phyloP scores from a whole-genome alignment of 345 rosid species.

The Xanthoceras sorbifolium region DNA sequence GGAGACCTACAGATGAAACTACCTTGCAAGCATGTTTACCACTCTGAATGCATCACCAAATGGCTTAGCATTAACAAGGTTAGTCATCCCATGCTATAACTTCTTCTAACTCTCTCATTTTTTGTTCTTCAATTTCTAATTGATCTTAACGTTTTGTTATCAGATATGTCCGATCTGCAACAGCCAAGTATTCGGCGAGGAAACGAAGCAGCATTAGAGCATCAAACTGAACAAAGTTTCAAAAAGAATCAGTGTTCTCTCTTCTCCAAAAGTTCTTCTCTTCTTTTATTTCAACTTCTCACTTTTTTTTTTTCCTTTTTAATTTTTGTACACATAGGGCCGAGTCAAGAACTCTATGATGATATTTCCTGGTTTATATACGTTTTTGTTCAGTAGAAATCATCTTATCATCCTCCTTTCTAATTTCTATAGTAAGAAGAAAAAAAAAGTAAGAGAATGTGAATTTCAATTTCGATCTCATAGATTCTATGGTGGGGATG shows the following conservation, averaged over 20 bases:
- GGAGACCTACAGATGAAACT: slow-evolving; percentile 59
- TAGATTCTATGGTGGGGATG: neutral
- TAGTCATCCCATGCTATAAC: slow-evolving; percentile 9
- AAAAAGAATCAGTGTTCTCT: slow-evolving; percentile 4
- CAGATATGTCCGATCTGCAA: slow-evolving; percentile 74
- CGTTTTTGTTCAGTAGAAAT: slow-evolving; percentile 20
- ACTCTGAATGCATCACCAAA: slow-evolving; percentile 58
- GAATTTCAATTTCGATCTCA: slow-evolving; percentile 5
- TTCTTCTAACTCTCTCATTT: neutral
- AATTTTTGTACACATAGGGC: slow-evolving; percentile 31
- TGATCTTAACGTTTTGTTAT: slow-evolving; percentile 3
- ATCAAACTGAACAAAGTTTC: slow-evolving; percentile 4
- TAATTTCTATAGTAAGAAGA: slow-evolving; percentile 20
- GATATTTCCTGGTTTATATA: slow-evolving; percentile 19
- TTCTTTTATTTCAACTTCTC: neutral
- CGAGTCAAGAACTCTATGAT: slow-evolving; percentile 24
- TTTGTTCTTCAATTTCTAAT: neutral
- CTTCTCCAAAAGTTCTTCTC: neutral
- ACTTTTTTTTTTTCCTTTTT: neutral
- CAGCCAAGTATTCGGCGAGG: slow-evolving; percentile 51
- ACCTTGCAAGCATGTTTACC: slow-evolving; percentile 70
- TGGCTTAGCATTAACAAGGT: slow-evolving; percentile 80
- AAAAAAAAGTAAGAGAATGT: slow-evolving; percentile 25
- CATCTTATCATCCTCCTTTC: slow-evolving; percentile 11
- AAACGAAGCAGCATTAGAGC: slow-evolving; percentile 36